Evolutionary conservation across 768 basidiomycete genomes (phyloP).

Genomic region (Chalciporus sphaerocephalus): DNA sequence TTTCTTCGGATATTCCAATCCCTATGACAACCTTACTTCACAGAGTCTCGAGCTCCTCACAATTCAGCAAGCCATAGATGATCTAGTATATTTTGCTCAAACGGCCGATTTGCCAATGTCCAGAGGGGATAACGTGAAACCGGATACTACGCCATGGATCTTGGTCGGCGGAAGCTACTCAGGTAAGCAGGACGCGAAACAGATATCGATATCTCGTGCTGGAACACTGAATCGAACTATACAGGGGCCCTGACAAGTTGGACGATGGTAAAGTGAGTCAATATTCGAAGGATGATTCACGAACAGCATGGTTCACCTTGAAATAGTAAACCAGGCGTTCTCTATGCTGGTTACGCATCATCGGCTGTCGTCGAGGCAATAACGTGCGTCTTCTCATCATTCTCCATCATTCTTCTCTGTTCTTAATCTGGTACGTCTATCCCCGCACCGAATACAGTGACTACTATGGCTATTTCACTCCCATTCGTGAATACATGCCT

Average conservation of each 20-base stretch:
- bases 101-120: constrained; percentile 66
- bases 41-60: constrained; percentile 58
- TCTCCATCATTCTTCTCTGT: neutral
- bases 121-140: constrained; percentile 55
- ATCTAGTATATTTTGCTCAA: constrained; percentile 64
- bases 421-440: neutral
- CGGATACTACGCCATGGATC: constrained; percentile 44
- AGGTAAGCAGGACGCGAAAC: constrained; percentile 12
- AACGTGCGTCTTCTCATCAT: constrained; percentile 25
- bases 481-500: constrained; percentile 64
- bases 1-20: constrained; percentile 75
- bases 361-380: constrained; percentile 46
- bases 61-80: constrained; percentile 71
- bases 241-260: constrained; percentile 49
- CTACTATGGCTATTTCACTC: constrained; percentile 58
- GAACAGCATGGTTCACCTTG: neutral
- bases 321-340: constrained; percentile 37
- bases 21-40: constrained; percentile 53
- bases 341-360: constrained; percentile 42
- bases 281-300: neutral
- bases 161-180: constrained; percentile 42
- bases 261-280: constrained; percentile 62
- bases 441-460: constrained; percentile 9
- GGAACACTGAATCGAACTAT: neutral
- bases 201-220: too few species aligned